Evolutionary conservation across 192 early-diverging fungal genomes (phyloP), one percentile per base, ranked within the genome.

Genomic region (Linnemannia elongata): DNA sequence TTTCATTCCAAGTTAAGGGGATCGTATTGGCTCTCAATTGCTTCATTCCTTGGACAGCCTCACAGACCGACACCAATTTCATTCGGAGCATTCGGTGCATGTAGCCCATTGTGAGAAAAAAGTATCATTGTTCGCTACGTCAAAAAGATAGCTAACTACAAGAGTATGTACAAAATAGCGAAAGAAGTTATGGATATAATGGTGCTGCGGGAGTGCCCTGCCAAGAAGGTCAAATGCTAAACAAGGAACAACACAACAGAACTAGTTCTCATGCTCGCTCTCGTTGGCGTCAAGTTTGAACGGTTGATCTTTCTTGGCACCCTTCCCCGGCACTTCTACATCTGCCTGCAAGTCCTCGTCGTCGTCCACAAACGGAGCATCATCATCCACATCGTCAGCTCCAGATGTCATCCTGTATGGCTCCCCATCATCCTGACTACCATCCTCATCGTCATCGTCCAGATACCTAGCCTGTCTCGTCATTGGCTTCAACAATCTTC

Each of bases 211-310:
- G 13, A 18, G 17, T 52, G 15, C 0, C 49, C 44, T 4, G 18
- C 18, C 49, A 52, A 52, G 49, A 18, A 52, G 20, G 17, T 66
- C 3, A 15, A 9, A 35, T 33, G 30, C 60, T 12, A 45, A n/a
- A 44, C 35, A 22, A 27, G 30, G 13, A 22, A 24, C 27, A 22
- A 12, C 17, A 3, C 2, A 10, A 39, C 74, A 17, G 44, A 45
- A 12, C 54, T 57, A 57, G 33, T 76, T 41, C 33, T 75, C 41
- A 42, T 52, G 63, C 7, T 80, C 79, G 27, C 72, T 47, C 68
- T 83, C 82, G 7, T 39, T 63, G 41, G 78, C 76, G 22, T 78
- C 76, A 60, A 83, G 76, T 24, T 69, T 57, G 45, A 83, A 83
- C 72, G 20, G 35, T 6, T 9, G 45, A 60, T 83, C 82, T 47